A percentile compares a stretch with the other conserved stretches of the same genome.
These are phyloP conservation scores for Botryotinia convoluta DNA, from an alignment of 2,329 filamentous ascomycete species.

Conservation along the genomic window DNA sequence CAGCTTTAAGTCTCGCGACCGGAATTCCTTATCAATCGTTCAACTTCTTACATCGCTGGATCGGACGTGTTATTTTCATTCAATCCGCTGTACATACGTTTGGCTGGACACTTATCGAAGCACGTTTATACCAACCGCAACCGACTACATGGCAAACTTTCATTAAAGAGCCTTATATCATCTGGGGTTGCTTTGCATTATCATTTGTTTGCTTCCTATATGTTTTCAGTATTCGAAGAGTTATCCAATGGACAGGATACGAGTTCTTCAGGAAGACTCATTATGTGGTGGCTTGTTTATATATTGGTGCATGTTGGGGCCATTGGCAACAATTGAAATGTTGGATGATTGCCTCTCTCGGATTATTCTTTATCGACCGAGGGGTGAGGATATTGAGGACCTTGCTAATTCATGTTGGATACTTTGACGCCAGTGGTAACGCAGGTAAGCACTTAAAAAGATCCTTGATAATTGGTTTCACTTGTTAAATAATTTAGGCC, in stretches of 20 bases:
- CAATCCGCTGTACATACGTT: conserved; percentile 69
- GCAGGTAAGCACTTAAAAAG: conserved; percentile 30
- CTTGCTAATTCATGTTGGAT: conserved; percentile 58
- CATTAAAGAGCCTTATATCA: conserved; percentile 64
- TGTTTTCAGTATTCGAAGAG: conserved; percentile 55
- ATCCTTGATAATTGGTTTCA: too few relatives aligned
- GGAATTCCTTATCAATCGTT: conserved; percentile 75
- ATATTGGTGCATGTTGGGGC: conserved; percentile 72
- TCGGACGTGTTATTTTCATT: conserved; percentile 68
- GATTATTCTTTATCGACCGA: conserved; percentile 65
- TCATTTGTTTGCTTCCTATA: conserved; percentile 60
- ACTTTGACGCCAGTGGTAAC: conserved; percentile 38
- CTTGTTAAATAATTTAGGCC: not conserved
- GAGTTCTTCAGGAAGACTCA: conserved; percentile 70
- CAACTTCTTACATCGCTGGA: conserved; percentile 75
- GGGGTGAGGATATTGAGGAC: conserved; percentile 56
- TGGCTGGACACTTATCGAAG: conserved; percentile 66
- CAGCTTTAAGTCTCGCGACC: conserved; percentile 65
- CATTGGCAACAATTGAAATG: conserved; percentile 69
- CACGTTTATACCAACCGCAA: conserved; percentile 67
- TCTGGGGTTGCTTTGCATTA: conserved; percentile 69
- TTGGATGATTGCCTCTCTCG: conserved; percentile 50
- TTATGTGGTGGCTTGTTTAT: conserved; percentile 70
- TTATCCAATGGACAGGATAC: conserved; percentile 66
- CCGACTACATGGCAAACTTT: conserved; percentile 56